Evolutionary conservation across 2,329 filamentous ascomycete species (phyloP).

Genomic region (Botrytis sinoallii): DNA sequence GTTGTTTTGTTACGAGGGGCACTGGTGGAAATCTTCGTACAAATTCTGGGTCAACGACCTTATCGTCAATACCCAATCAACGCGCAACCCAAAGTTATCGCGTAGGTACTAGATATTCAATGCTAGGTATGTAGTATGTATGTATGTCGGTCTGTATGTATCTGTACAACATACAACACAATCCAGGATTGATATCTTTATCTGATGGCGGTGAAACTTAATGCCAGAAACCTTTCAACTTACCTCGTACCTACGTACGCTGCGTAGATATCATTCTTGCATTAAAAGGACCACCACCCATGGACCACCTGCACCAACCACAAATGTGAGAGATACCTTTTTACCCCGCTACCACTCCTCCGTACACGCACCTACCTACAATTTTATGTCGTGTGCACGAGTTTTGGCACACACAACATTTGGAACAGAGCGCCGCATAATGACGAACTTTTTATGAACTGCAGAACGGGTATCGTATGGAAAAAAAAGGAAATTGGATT

Average conservation of each 20-base stretch:
- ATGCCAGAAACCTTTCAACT: not conserved
- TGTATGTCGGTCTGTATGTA: no score
- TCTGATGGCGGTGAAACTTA: not conserved
- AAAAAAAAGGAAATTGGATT: not conserved
- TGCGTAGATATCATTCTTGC: not conserved
- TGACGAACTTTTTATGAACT: constrained; percentile 7
- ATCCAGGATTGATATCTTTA: not conserved
- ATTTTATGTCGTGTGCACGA: not conserved
- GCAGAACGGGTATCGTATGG: not conserved
- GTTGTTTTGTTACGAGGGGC: no score
- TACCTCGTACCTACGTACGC: no score
- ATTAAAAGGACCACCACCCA: not conserved
- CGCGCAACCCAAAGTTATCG: not conserved
- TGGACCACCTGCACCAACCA: not conserved
- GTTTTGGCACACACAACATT: not conserved
- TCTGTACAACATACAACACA: no score
- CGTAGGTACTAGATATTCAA: not conserved
- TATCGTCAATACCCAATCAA: not conserved
- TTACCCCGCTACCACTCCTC: not conserved
- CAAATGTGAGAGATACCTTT: not conserved
- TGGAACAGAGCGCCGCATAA: constrained; percentile 2
- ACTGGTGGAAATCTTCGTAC: no score
- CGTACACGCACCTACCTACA: not conserved
- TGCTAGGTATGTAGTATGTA: not conserved
- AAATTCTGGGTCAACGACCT: not conserved